A percentile compares a stretch with the other conserved stretches of the same genome.
Conservation (phyloP, 768 basidiomycete genomes). For the Amanita jacksonii region DNA sequence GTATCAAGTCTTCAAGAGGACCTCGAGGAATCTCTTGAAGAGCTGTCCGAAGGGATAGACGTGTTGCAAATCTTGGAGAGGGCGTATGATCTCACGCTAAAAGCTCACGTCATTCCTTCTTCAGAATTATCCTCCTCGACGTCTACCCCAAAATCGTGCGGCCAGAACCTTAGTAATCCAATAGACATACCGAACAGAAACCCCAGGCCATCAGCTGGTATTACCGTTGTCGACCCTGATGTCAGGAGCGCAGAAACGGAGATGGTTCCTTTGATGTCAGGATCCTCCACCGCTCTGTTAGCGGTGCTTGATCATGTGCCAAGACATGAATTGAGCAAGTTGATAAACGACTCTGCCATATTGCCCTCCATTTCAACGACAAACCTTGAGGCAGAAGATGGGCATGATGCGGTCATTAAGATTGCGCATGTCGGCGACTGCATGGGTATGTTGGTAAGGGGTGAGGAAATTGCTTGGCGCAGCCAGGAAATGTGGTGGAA, state of each 20-base stretch:
- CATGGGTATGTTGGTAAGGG: conserved; percentile 79
- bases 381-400: conserved; percentile 15
- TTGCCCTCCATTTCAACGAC: conserved; percentile 2
- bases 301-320: conserved; percentile 15
- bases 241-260: background rate
- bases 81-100: conserved; percentile 58
- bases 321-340: background rate
- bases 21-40: conserved; percentile 38
- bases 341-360: conserved; percentile 6
- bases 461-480: conserved; percentile 71
- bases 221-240: no score
- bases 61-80: conserved; percentile 59
- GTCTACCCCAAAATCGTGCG: no score
- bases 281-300: conserved; percentile 8
- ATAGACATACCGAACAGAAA: conserved; percentile 2
- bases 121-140: conserved; percentile 8
- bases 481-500: conserved; percentile 93
- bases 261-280: conserved; percentile 8
- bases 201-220: no score
- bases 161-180: background rate
- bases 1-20: conserved; percentile 16
- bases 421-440: conserved; percentile 86
- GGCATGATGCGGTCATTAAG: conserved; percentile 52
- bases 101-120: conserved; percentile 41
- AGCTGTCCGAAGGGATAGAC: conserved; percentile 62